A percentile compares a stretch with the other conserved stretches of the same genome.
These are phyloP conservation scores for Candida nitratophila DNA, from an alignment of 805 yeast species.

Conservation along the genomic window DNA sequence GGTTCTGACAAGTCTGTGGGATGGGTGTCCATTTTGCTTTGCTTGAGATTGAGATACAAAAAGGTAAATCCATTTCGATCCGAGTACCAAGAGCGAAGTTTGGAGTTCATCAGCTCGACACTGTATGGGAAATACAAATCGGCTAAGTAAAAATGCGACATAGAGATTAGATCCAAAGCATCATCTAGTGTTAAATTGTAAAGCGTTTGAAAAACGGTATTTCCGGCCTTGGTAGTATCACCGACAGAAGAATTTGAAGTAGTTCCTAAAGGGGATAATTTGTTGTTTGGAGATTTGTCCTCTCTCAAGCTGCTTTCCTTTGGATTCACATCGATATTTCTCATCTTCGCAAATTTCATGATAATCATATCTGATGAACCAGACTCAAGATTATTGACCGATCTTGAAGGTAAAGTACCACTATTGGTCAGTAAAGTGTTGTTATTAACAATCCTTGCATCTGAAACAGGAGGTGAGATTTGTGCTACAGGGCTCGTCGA, in stretches of 20 bases:
- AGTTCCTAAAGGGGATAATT: not conserved
- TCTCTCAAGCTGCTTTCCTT: not conserved
- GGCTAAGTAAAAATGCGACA: constrained; percentile 16
- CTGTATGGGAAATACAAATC: constrained; percentile 19
- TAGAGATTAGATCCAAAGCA: constrained; percentile 11
- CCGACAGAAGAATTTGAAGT: not conserved
- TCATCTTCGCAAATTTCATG: constrained; percentile 8
- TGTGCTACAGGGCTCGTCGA: not conserved
- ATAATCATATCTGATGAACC: constrained; percentile 13
- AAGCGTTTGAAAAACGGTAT: constrained; percentile 7
- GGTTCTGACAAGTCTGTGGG: constrained; percentile 6
- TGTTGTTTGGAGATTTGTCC: not conserved
- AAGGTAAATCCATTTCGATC: constrained; percentile 6
- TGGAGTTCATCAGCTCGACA: constrained; percentile 9
- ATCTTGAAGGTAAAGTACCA: not conserved
- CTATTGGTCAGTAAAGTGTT: not conserved
- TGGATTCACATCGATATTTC: not conserved
- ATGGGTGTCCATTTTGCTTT: not conserved
- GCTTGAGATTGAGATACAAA: constrained; percentile 1
- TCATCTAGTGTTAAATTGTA: constrained; percentile 6
- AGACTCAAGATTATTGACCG: constrained; percentile 1
- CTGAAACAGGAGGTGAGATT: not conserved
- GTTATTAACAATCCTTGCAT: not conserved
- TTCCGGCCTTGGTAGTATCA: constrained; percentile 1
- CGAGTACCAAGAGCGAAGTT: constrained; percentile 9